Conservation (phyloP, 2,329 filamentous ascomycete species). For the Penicillium janthinellum region DNA sequence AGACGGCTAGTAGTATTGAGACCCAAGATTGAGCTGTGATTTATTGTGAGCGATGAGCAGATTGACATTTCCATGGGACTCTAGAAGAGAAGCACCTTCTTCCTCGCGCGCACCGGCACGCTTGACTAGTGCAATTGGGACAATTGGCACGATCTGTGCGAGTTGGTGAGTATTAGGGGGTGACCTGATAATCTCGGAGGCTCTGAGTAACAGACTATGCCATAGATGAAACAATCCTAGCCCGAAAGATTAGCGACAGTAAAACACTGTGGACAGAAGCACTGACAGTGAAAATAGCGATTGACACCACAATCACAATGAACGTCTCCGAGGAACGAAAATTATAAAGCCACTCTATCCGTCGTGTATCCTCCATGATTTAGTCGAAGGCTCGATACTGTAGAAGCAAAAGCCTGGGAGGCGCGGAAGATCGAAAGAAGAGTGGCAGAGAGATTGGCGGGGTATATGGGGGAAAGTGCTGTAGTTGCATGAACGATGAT, state of each 20-base stretch:
- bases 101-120: constrained; percentile 39
- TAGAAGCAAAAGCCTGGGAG: too few species aligned
- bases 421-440: neutral
- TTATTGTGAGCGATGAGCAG: neutral
- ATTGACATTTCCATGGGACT: neutral
- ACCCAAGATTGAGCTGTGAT: constrained; percentile 65
- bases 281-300: constrained; percentile 47
- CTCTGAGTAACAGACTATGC: constrained; percentile 30
- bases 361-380: neutral
- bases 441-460: neutral
- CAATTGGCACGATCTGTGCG: constrained; percentile 63
- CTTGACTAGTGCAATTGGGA: constrained; percentile 63
- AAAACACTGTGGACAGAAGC: too few species aligned
- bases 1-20: constrained; percentile 69
- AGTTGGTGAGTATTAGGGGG: neutral
- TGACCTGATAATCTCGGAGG: neutral
- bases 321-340: constrained; percentile 44
- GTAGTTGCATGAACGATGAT: constrained; percentile 7
- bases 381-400: neutral
- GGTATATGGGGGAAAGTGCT: neutral
- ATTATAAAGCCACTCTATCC: constrained; percentile 27
- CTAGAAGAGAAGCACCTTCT: constrained; percentile 29
- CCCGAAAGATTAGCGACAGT: neutral
- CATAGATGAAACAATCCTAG: constrained; percentile 46
- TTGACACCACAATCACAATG: constrained; percentile 40